These are phyloP conservation scores for Carnegiea gigantea DNA, from an alignment of 179 eudicot genomes.

Conservation along the genomic window DNA sequence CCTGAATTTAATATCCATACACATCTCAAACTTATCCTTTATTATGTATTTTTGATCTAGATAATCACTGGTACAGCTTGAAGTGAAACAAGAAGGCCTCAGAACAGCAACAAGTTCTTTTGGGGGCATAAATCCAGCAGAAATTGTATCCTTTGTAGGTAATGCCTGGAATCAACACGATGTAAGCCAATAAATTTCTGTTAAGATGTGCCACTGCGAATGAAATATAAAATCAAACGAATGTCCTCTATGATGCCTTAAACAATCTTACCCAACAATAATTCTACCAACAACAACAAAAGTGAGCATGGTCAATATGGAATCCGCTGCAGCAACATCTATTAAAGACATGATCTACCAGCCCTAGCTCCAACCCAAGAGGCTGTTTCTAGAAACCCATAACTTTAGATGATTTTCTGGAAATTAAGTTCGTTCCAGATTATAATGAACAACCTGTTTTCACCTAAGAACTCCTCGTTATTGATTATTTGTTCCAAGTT, in stretches of 20 bases:
- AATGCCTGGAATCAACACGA: constrained; percentile 40
- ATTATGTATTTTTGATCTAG: constrained; percentile 58
- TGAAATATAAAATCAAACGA: not conserved
- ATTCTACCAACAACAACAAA: not conserved
- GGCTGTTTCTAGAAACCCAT: not conserved
- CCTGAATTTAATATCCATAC: constrained; percentile 39
- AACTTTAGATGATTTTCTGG: not conserved
- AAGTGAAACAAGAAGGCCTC: constrained; percentile 48
- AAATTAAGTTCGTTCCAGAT: too few species aligned
- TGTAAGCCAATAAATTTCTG: not conserved
- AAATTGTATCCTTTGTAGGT: constrained; percentile 34
- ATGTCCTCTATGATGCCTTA: not conserved
- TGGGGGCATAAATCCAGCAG: constrained; percentile 53
- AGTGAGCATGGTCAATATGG: not conserved
- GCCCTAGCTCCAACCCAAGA: not conserved
- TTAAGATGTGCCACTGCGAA: not conserved
- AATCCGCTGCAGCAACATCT: not conserved
- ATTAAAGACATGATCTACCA: not conserved
- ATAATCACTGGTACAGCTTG: constrained; percentile 17
- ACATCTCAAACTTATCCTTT: constrained; percentile 49
- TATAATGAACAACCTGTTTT: not conserved
- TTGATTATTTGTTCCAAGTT: not conserved
- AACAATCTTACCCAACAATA: not conserved
- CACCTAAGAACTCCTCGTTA: not conserved
- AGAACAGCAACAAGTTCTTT: constrained; percentile 60